A percentile compares a stretch with the other conserved stretches of the same genome.
These are phyloP conservation scores for Neurospora crassa DNA, from an alignment of 2,329 filamentous ascomycete species.

Conservation along the genomic window DNA sequence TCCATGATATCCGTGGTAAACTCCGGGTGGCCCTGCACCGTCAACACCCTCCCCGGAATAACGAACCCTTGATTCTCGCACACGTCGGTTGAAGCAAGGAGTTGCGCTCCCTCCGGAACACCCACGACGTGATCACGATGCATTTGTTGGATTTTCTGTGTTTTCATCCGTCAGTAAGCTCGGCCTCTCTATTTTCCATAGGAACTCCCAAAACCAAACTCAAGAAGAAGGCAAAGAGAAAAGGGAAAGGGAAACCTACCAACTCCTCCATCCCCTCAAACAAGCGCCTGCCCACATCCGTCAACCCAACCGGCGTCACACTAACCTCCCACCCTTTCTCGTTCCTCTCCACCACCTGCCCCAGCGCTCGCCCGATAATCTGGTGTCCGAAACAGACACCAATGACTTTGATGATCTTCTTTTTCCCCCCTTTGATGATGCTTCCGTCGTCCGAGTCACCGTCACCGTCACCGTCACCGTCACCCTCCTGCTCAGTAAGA, in stretches of 20 bases:
- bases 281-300: constrained; percentile 57
- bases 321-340: constrained; percentile 73
- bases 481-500: constrained; percentile 6
- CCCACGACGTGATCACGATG: constrained; percentile 67
- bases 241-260: constrained; percentile 24
- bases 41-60: constrained; percentile 53
- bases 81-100: constrained; percentile 53
- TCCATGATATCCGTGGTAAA: constrained; percentile 63
- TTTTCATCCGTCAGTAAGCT: background rate
- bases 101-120: constrained; percentile 51
- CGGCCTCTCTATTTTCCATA: background rate
- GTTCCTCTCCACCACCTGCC: constrained; percentile 55
- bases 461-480: no score
- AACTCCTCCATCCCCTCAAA: constrained; percentile 53
- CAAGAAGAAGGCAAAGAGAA: background rate
- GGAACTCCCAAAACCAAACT: background rate
- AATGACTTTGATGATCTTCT: constrained; percentile 59
- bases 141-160: constrained; percentile 70
- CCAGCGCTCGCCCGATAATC: constrained; percentile 67
- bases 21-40: constrained; percentile 82
- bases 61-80: constrained; percentile 80
- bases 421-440: constrained; percentile 38
- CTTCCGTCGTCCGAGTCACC: constrained; percentile 22
- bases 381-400: constrained; percentile 86
- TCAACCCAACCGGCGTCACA: constrained; percentile 60